A percentile compares a stretch with the other conserved stretches of the same genome.
phyloP scores from a whole-genome alignment of 192 early-diverging fungal species.

The Backusella australiensis region DNA sequence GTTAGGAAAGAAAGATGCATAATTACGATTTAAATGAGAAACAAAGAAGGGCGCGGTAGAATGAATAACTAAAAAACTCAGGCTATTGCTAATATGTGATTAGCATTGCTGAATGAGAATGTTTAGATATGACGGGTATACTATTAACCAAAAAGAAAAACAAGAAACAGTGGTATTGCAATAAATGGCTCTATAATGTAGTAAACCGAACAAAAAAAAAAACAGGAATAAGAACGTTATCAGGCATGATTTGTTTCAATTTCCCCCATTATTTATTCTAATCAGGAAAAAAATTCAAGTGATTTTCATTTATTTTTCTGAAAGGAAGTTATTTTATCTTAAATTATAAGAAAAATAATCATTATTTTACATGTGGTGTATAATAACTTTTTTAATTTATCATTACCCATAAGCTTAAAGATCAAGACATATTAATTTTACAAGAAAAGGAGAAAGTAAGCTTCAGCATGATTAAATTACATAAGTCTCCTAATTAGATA shows the following conservation, averaged over 20 bases:
- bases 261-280: background rate
- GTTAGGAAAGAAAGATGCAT: background rate
- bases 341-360: background rate
- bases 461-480: background rate
- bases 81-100: background rate
- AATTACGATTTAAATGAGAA: background rate
- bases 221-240: background rate
- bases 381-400: background rate
- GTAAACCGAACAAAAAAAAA: background rate
- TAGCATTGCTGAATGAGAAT: background rate
- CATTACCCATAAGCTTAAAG: background rate
- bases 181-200: background rate
- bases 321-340: background rate
- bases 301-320: background rate
- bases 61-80: background rate
- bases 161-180: background rate
- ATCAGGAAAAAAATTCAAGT: background rate
- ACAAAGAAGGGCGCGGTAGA: background rate
- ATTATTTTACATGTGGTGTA: background rate
- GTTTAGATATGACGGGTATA: background rate
- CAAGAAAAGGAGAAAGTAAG: background rate
- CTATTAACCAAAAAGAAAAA: background rate
- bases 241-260: background rate
- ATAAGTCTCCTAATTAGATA: slow-evolving; percentile 4
- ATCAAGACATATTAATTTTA: background rate